Base-by-base conservation (phyloP, 129 eudicot species). In the Centella asiatica region DNA sequence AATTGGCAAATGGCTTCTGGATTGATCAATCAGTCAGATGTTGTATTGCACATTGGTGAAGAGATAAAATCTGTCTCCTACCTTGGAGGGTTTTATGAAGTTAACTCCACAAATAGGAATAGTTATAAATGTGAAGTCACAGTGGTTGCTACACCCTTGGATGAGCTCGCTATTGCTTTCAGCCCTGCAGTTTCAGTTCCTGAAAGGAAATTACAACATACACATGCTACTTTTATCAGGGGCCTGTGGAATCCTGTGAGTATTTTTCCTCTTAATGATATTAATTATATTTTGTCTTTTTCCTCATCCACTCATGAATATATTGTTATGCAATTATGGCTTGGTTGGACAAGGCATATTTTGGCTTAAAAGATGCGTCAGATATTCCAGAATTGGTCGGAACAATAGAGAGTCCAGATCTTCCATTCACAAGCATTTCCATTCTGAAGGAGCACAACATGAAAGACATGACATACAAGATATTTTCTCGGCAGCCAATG, bases 1-100 rank as follows among this genome's bases (percentile, higher is more conserved):
- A 90, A 87, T 62, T 84, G 95, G 94, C 95, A 90, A 69, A 90
- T 90, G 94, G 98, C 95, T 70, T 84, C 94, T 52, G 90, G 95
- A 63, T 77, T 90, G 73, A 73, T 90, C 42, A 80, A 81, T 72
- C 75, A 67, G 26, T 90, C 98, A 46, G 77, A 90, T 76, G 95
- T 90, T 71, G 55, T 69, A 7, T 66, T 90, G 74, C 95, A 90
- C 63, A 81, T 90, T 33, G 40, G 81, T 60, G 95, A 90, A 78
- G 98, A 90, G 69, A 84, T 90, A 77, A 67, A 76, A 58, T 81
- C 94, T 1, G 32, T 87, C 46, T 77, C 94, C 54, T 66, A 77
- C 71, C 65, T 67, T 36, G 88, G 79, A 63, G 74, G 62, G 64
- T 61, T 36, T 54, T 87, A 90, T 52, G 94, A 87, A 77, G 83